These are phyloP conservation scores for Entamoeba histolytica DNA, from an alignment of 208 protist species.

Conservation along the genomic window DNA sequence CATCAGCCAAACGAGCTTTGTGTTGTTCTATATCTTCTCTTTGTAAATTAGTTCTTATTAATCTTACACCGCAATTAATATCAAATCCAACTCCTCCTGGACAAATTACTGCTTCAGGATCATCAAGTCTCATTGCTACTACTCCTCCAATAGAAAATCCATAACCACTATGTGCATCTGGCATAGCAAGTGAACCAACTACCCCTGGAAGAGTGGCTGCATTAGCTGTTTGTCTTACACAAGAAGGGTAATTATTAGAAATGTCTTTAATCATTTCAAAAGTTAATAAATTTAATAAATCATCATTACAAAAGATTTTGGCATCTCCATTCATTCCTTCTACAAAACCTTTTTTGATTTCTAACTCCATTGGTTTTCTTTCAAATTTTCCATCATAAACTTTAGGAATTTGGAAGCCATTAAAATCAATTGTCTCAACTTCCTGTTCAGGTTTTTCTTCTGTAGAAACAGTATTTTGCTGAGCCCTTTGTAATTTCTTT, in stretches of 20 bases:
- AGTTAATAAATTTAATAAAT: no score
- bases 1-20: constrained; percentile 20
- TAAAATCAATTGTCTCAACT: no score
- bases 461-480: no score
- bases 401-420: no score
- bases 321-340: no score
- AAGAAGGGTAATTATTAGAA: constrained; percentile 19
- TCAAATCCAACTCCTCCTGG: constrained; percentile 48
- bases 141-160: constrained; percentile 70
- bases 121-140: constrained; percentile 54
- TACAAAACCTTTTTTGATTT: no score
- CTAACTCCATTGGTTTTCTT: no score
- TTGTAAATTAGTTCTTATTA: constrained; percentile 53
- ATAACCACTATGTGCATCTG: constrained; percentile 61
- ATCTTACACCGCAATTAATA: constrained; percentile 69
- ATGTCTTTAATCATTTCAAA: no score
- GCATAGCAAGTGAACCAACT: constrained; percentile 49
- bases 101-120: constrained; percentile 51
- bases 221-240: constrained; percentile 55
- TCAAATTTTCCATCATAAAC: no score
- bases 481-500: no score
- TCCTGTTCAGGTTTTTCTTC: no score
- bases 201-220: constrained; percentile 58
- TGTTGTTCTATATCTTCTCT: constrained; percentile 14
- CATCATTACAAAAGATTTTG: no score